These are phyloP conservation scores for Gossypium laxum DNA, from an alignment of 441 rosid genomes.

Conservation along the genomic window DNA sequence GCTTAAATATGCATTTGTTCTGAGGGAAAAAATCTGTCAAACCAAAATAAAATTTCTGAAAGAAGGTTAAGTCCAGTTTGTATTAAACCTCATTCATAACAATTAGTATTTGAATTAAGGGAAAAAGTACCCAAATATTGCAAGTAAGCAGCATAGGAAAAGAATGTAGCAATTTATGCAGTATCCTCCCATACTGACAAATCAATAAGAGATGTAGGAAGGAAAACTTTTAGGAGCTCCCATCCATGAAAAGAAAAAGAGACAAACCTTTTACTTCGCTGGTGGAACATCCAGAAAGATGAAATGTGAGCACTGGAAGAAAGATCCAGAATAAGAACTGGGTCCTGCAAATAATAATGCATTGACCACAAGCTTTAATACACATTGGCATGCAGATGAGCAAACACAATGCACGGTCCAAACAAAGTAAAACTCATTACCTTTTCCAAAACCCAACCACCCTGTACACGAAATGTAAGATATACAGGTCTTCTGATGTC, in stretches of 20 bases:
- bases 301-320: slow-evolving; percentile 41
- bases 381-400: background rate
- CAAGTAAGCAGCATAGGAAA: background rate
- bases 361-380: slow-evolving; percentile 3
- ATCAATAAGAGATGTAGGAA: slow-evolving; percentile 1
- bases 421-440: slow-evolving; percentile 31
- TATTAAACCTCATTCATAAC: background rate
- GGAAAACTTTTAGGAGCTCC: background rate
- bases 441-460: slow-evolving; percentile 94
- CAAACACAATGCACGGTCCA: slow-evolving; percentile 6
- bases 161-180: background rate
- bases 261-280: slow-evolving; percentile 84
- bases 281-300: slow-evolving; percentile 93
- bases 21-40: background rate
- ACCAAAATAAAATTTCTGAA: background rate
- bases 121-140: background rate
- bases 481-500: slow-evolving; percentile 70
- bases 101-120: background rate
- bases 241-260: slow-evolving; percentile 17
- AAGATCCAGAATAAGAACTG: slow-evolving; percentile 66
- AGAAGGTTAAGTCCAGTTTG: background rate
- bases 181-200: background rate
- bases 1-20: background rate
- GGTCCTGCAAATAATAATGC: slow-evolving; percentile 52
- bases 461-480: slow-evolving; percentile 67